Base-by-base conservation (phyloP, 441 rosid species). In the Breynia disticha region DNA sequence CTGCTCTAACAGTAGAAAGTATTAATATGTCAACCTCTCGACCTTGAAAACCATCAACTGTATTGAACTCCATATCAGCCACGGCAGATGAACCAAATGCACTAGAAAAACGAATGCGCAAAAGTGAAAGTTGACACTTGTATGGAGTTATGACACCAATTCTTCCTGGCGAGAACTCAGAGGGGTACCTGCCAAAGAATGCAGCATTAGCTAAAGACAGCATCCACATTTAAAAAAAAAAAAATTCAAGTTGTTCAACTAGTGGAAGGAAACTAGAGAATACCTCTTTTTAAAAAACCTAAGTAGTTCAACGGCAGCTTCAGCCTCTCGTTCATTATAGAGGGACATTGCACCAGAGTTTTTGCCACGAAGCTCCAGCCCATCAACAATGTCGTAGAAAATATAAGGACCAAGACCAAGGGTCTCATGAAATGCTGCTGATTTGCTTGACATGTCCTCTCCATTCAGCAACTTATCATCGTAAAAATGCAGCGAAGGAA, bases 11-110 rank as follows among this genome's bases (percentile, higher is more conserved):
- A 22, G 97, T 94, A 66, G 97, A 94, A 56, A 94, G 78, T 53
- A 94, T 79, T 64, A 94, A 67, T 67, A 90, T 77, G 70, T 87
- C 97, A 63, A 90, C 95, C 73, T 94, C 99, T 48, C 95, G 72
- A 51, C 96, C 97, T 71, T 94, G 99, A 79, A 94, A 94, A 48
- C 99, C 99, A 58, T 90, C 99, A 46, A 90, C 87, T 13, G 99
- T 94, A 65, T 83, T 94, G 56, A 94, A 77, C 62, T 90, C 99
- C 81, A 94, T 90, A 60, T 87, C 81, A 56, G 89, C 81, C 21
- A 68, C 64, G 51, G 72, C 76, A 67, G 88, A 70, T 58, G 99
- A 66, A 62, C 97, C 99, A 75, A 94, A 85, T 54, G 82, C 82
- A 66, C 56, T 65, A 22, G 80, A 69, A 75, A 90, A 83, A 35